Conservation (phyloP, 2,329 filamentous ascomycete genomes). For the Stagonosporopsis vannaccii region DNA sequence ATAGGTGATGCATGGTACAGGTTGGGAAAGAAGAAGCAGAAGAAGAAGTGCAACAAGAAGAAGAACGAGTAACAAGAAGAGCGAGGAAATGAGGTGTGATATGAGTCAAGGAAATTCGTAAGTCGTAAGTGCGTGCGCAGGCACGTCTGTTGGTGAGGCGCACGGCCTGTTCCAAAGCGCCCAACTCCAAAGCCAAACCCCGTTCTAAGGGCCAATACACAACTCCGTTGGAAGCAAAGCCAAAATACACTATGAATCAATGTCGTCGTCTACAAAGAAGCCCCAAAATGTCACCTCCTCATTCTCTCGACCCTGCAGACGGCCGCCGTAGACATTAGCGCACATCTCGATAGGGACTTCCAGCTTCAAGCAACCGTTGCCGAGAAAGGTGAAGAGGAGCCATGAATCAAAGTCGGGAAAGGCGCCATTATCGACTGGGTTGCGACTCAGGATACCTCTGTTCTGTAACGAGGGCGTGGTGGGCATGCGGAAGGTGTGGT, state of each 20-base stretch:
- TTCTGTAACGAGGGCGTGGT: slow-evolving; percentile 42
- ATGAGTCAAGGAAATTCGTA: slow-evolving; percentile 42
- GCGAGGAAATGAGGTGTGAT: slow-evolving; percentile 21
- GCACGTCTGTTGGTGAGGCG: slow-evolving; percentile 31
- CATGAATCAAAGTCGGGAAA: slow-evolving; percentile 48
- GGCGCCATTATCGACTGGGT: slow-evolving; percentile 37
- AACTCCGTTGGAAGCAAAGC: slow-evolving; percentile 33
- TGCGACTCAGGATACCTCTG: slow-evolving; percentile 43
- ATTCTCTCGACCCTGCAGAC: slow-evolving; percentile 40
- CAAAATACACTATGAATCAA: slow-evolving; percentile 26
- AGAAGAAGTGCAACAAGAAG: slow-evolving; percentile 21
- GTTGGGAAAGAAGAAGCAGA: not conserved
- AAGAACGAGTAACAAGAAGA: not conserved
- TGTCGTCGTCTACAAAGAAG: slow-evolving; percentile 44
- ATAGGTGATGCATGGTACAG: slow-evolving; percentile 17
- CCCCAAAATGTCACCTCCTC: slow-evolving; percentile 48
- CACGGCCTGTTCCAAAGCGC: slow-evolving; percentile 31
- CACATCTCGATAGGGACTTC: slow-evolving; percentile 49
- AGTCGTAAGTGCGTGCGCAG: slow-evolving; percentile 41
- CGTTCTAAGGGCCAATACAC: slow-evolving; percentile 32
- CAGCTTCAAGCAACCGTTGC: slow-evolving; percentile 45
- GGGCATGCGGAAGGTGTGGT: slow-evolving; percentile 44
- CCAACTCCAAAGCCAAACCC: slow-evolving; percentile 43
- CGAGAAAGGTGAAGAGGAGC: slow-evolving; percentile 48
- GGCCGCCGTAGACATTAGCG: slow-evolving; percentile 44